Evolutionary conservation across 106 monocot genomes (phyloP), one percentile per base, ranked within the genome.

Genomic region (Allium fistulosum): DNA sequence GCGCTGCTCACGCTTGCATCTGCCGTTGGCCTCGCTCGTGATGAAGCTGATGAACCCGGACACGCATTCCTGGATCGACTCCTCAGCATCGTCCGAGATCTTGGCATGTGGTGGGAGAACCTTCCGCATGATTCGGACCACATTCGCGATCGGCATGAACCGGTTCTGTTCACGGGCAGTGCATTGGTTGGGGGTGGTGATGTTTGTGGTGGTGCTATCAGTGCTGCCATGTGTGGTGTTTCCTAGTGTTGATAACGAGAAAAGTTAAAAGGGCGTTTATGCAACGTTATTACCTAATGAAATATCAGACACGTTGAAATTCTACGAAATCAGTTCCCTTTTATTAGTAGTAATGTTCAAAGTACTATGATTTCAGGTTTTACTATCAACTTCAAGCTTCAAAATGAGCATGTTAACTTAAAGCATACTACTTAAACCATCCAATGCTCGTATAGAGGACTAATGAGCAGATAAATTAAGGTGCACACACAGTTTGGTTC

Each of bases 21-120:
- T 66, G 51, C 83, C 83, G 65, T 83, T 83, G 59, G 87, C 87
- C 72, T 88, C 83, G 53, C 84, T 74, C 10, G 87, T 88, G 69
- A 88, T 81, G 78, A 88, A 84, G 72, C 84, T 81, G 63, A 88
- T 88, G 80, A 78, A 88, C 80, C 83, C 87, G 4, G 87, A 88
- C 13, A 88, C 84, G 68, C 87, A 88, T 70, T 88, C 87, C 72
- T 88, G 87, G 48, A 88, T 78, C 17, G 84, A 84, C 66, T 88
- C 87, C 77, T 88, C 83, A 13, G 87, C 87, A 59, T 88, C 87
- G 57, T 88, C 80, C 18, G 87, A 75, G 59, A 84, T 88, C 80
- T 88, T 88, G 16, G 84, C 87, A 47, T 88, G 80, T 13, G 76
- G 18, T 12, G 87, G 87, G 4, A 88, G 84, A 37, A 78, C 87